These are phyloP conservation scores for Mycena metata DNA, from an alignment of 768 basidiomycete species.

Conservation along the genomic window DNA sequence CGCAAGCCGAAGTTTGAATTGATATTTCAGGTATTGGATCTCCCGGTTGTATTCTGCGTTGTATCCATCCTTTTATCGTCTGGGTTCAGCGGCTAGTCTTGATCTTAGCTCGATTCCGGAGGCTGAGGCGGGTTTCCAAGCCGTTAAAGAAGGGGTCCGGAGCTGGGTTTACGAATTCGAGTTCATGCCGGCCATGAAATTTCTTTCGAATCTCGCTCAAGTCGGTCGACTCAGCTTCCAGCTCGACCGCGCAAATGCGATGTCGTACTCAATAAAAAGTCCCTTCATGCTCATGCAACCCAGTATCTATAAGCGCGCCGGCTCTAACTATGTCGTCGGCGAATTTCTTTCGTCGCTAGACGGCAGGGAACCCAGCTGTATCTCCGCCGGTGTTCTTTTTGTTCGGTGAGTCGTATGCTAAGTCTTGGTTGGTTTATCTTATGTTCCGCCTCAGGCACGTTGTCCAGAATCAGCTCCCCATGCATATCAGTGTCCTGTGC, in stretches of 20 bases:
- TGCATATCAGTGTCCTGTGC: slow-evolving; percentile 65
- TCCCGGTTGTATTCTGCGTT: slow-evolving; percentile 62
- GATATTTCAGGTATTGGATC: slow-evolving; percentile 58
- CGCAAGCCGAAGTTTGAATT: neutral
- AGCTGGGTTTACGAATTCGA: slow-evolving; percentile 53
- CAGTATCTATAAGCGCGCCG: slow-evolving; percentile 35
- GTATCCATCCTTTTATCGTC: slow-evolving; percentile 59
- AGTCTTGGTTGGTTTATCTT: slow-evolving; percentile 2
- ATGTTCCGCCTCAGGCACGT: slow-evolving; percentile 55
- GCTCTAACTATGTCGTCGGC: slow-evolving; percentile 42
- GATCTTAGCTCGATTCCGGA: slow-evolving; percentile 55
- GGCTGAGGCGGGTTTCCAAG: slow-evolving; percentile 49
- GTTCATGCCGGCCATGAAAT: slow-evolving; percentile 42
- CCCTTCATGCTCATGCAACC: slow-evolving; percentile 42
- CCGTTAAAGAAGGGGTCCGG: slow-evolving; percentile 62
- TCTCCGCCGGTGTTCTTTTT: slow-evolving; percentile 55
- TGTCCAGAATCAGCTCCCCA: slow-evolving; percentile 49
- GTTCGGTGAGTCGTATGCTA: slow-evolving; percentile 51
- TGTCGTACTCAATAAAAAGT: slow-evolving; percentile 51
- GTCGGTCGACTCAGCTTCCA: slow-evolving; percentile 52
- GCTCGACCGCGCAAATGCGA: slow-evolving; percentile 53
- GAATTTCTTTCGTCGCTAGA: slow-evolving; percentile 49
- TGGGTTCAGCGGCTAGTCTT: slow-evolving; percentile 59
- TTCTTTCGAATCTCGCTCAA: slow-evolving; percentile 58
- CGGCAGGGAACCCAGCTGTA: slow-evolving; percentile 42